A percentile compares a stretch with the other conserved stretches of the same genome.
Conservation (phyloP, 208 protist species). For the Trypanosoma conorhini region DNA sequence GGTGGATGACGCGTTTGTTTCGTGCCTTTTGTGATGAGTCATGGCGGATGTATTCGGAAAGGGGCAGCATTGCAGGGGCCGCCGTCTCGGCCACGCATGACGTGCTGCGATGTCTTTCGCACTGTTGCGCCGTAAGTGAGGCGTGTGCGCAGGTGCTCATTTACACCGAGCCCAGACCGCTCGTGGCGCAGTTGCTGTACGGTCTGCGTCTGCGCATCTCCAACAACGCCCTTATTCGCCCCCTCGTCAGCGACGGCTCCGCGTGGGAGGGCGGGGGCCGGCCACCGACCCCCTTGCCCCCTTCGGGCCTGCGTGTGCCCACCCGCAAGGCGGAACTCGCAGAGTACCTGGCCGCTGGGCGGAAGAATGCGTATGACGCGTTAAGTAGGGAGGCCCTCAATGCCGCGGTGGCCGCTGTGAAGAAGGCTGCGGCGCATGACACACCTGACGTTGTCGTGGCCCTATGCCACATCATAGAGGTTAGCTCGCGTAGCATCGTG, state of each 20-base stretch:
- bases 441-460: constrained; percentile 59
- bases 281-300: background rate
- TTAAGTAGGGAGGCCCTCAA: constrained; percentile 57
- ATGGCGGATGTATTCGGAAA: constrained; percentile 19
- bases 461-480: constrained; percentile 36
- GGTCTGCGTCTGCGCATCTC: constrained; percentile 73
- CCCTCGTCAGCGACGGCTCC: constrained; percentile 39
- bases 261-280: background rate
- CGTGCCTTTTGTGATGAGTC: constrained; percentile 58
- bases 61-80: constrained; percentile 31
- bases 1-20: constrained; percentile 42
- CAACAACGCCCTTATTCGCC: constrained; percentile 40
- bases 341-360: constrained; percentile 7
- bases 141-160: constrained; percentile 53
- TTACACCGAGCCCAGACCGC: constrained; percentile 68
- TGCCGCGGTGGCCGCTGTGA: constrained; percentile 53
- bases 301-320: background rate
- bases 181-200: constrained; percentile 69
- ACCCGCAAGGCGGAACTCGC: background rate
- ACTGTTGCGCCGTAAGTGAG: constrained; percentile 46
- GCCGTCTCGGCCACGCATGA: constrained; percentile 42
- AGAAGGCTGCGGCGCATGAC: constrained; percentile 36
- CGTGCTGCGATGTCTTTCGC: constrained; percentile 45
- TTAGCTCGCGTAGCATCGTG: constrained; percentile 21
- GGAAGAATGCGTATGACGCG: constrained; percentile 44